Base-by-base conservation (phyloP, 2,329 filamentous ascomycete genomes). In the Saccharata proteae region DNA sequence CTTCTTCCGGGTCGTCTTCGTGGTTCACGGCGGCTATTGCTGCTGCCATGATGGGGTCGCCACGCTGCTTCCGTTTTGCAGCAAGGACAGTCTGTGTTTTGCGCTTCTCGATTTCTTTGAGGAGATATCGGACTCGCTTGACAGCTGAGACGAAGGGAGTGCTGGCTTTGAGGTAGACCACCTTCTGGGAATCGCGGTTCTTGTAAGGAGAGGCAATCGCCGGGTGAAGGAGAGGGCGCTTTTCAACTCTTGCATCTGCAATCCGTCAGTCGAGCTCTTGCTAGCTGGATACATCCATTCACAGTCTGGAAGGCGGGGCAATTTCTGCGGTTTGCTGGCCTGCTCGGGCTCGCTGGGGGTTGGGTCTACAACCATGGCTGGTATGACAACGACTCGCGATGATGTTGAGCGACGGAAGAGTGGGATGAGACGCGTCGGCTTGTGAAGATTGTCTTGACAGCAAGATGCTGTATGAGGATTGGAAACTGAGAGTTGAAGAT, bases 111-210 rank as follows among this genome's bases (percentile, higher is more conserved):
- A 68, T 64, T 21, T 67, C 61, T 26, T 69, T 60, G 4, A 85
- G 70, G 2, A 74, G 65, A 37, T 72, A 72, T 38, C 72, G 69
- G 10, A 76, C 68, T 30, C 78, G 74, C 44, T 73, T 74, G 9
- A 81, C 65, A 4, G 71, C 63, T 8, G 77, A 70, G 54, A 82
- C 70, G 59, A 82, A 80, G 5, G 76, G 74, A 0, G 77, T 74
- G 21, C 62, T 62, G 23, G 69, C 56, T 21, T 71, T 74, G 35
- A 85, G 62, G 58, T 83, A 82, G 51, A 85, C 62, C 38, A 69
- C 51, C 51, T 76, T 76, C 8, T 61, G 65, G 4, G 57, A 47
- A 1, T 45, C 42, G 26, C 64, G 40, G 32, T 60, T 60, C 12
- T 67, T 54, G 49, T 69, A 70, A 4, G 69, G 67, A 0, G 67